These are phyloP conservation scores for Polyporus arcularius DNA, from an alignment of 768 basidiomycete genomes.

Conservation along the genomic window DNA sequence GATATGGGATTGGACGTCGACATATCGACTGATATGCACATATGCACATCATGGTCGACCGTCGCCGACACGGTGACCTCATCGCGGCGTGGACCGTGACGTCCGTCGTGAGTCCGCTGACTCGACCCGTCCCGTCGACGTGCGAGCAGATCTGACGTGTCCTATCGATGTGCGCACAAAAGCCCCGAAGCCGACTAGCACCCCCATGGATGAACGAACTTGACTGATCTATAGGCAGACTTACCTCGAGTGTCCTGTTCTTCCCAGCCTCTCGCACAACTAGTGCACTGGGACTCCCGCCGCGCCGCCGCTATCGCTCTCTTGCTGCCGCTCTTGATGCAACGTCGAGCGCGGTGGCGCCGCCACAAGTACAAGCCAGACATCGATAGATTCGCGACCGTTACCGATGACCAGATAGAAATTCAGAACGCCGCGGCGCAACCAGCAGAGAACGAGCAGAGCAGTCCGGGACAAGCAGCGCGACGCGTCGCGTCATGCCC, in stretches of 20 bases:
- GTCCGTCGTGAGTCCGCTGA: too few species aligned
- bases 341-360: neutral
- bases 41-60: too few species aligned
- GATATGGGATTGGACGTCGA: too few species aligned
- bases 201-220: too few species aligned
- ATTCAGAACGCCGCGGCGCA: too few species aligned
- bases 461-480: neutral
- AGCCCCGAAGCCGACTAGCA: neutral
- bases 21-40: too few species aligned
- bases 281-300: neutral
- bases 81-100: neutral
- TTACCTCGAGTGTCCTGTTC: neutral
- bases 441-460: too few species aligned
- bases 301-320: neutral
- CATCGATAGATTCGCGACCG: too few species aligned
- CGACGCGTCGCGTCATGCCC: neutral
- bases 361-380: neutral
- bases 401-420: too few species aligned
- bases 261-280: neutral
- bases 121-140: neutral
- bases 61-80: neutral
- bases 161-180: neutral
- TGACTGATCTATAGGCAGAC: neutral
- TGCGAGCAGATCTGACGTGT: too few species aligned
- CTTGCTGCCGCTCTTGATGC: neutral